Conservation (phyloP, 176 grass and related monocot species). For the Oropetium thomaeum region DNA sequence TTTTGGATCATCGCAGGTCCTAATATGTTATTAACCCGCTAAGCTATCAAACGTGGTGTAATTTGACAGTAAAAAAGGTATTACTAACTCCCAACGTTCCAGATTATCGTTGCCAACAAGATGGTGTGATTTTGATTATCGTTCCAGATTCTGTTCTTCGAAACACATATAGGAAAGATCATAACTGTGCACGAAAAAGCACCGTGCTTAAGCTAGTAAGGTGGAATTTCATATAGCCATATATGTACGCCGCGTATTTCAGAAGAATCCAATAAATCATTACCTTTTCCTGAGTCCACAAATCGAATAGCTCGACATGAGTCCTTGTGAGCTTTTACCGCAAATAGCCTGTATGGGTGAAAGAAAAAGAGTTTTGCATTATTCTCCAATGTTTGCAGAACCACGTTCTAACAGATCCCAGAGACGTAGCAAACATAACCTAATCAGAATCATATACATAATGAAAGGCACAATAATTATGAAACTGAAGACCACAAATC, state of each 20-base stretch:
- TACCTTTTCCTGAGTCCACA: constrained; percentile 82
- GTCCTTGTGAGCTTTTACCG: constrained; percentile 50
- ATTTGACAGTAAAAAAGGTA: not conserved
- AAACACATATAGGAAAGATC: not conserved
- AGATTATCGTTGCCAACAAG: not conserved
- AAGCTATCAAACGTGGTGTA: too few species aligned
- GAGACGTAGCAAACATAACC: not conserved
- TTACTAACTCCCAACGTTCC: not conserved
- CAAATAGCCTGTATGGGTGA: constrained; percentile 31
- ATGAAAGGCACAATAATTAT: too few species aligned
- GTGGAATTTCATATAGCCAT: not conserved
- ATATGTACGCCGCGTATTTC: not conserved
- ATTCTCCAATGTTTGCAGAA: not conserved
- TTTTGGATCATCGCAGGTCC: too few species aligned
- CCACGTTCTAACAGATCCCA: not conserved
- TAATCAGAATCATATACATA: not conserved
- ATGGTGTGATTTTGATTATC: not conserved
- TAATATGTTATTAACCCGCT: too few species aligned
- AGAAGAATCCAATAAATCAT: constrained; percentile 4
- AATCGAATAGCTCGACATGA: constrained; percentile 88
- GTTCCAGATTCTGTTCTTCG: too few species aligned
- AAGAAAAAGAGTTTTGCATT: not conserved
- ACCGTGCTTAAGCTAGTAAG: not conserved
- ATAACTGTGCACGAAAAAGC: not conserved
- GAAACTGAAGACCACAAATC: not conserved